Evolutionary conservation across 2,329 filamentous ascomycete genomes (phyloP).

Genomic region (Cladosporium sp.): DNA sequence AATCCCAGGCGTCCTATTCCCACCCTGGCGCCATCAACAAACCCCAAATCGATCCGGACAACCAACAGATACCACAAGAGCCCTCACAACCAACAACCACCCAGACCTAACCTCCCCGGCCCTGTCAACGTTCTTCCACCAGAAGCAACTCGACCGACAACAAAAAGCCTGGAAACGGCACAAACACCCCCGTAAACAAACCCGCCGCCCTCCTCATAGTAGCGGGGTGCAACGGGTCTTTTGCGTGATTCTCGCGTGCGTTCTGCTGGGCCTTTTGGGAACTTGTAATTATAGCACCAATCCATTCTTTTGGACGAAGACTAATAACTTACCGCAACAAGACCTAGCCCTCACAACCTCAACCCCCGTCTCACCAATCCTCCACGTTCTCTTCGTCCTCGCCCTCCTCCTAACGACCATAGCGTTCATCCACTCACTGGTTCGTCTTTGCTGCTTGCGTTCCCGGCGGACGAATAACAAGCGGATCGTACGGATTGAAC

Average conservation of each 20-base stretch:
- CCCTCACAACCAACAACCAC: constrained; percentile 26
- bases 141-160: constrained; percentile 19
- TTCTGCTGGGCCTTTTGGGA: constrained; percentile 27
- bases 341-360: constrained; percentile 69
- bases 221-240: constrained; percentile 13
- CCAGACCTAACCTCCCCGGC: constrained; percentile 28
- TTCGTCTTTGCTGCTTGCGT: constrained; percentile 55
- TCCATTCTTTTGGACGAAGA: no score
- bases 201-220: neutral
- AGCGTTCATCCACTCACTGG: constrained; percentile 74
- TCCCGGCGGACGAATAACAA: neutral
- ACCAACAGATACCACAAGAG: constrained; percentile 20
- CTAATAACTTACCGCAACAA: constrained; percentile 33
- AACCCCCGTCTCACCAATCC: constrained; percentile 60
- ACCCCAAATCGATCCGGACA: constrained; percentile 13
- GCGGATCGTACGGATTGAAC: constrained; percentile 4
- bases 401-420: constrained; percentile 68
- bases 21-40: constrained; percentile 20
- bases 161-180: constrained; percentile 22
- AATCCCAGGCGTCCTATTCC: constrained; percentile 17
- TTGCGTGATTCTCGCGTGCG: constrained; percentile 22
- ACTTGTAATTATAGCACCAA: constrained; percentile 28
- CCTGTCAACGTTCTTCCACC: constrained; percentile 24
- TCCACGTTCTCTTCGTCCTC: constrained; percentile 75
- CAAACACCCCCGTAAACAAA: constrained; percentile 4